Base-by-base conservation (phyloP, 202 grass and related monocot genomes). In the Carex sylvatica region DNA sequence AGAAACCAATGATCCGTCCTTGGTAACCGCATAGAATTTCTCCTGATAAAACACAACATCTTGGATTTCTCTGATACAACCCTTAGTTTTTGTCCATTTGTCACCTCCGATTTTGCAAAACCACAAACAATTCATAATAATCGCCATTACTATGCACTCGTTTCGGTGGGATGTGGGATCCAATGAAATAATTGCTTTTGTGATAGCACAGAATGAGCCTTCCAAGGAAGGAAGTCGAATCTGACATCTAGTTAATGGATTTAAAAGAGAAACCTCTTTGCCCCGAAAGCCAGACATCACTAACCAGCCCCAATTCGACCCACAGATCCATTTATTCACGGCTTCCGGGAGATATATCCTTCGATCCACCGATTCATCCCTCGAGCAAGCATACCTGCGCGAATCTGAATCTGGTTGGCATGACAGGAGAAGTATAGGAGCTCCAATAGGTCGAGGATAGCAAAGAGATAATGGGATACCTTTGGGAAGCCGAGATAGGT, bases 181-280 rank as follows among this genome's bases (percentile, higher is more conserved):
- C 28, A 54, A 44, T 9, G 82, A 84, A 49, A 84, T 74, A 42
- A 75, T 49, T 18, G 68, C 82, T 60, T 74, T 84, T 0, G 3
- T 26, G 18, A 84, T 84, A 61, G 40, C 65, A 38, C 22, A 53
- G 42, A 59, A 75, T 13, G 40, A 26, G 33, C 62, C 40, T 66
- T 65, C 13, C 61, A 84, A 76, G 44, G 71, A 78, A 76, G 83
- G 83, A 78, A 84, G 70, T 24, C 6, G 12, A 20, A 84, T 67
- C 42, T 84, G 55, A 78, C 55, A 42, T 76, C 83, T 66, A 10
- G 71, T 84, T 62, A 78, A 66, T 33, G 83, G 83, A 84, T 78
- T 78, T 70, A 84, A 65, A n/a, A 84, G 83, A 22, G 26, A 62
- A 51, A 78, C 19, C 38, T 65, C 58, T 65, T 84, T 51, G 12